Evolutionary conservation across 345 rosid species (phyloP), one percentile per base, ranked within the genome.

Genomic region (Hirschfeldia incana): DNA sequence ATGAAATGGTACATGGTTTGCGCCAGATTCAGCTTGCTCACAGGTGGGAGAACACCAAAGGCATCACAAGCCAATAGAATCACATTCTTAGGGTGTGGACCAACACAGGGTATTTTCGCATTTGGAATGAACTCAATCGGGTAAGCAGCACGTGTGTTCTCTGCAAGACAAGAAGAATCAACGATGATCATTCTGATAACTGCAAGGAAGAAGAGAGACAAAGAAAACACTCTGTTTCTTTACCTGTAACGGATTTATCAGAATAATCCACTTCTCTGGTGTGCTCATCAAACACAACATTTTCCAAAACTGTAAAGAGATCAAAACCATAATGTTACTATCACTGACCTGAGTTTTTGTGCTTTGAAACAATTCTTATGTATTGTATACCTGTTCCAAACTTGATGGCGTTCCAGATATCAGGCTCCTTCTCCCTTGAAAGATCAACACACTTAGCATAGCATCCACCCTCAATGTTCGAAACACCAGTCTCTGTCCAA

Each of bases 1-100:
- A 92, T 94, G 89, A 94, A 92, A 75, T 94, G 98, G 88, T 92
- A 92, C 98, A 94, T 94, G 74, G 98, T 89, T 78, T 92, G 98
- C 17, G 98, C 92, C 81, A 92, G 84, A 81, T 51, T 89, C 82
- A 94, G 85, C 89, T 91, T 94, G 97, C 98, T 92, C 84, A 94
- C 98, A 2, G 98, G 98, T 27, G 98, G 98, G 55, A 94, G 98
- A 73, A 92, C 98, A 57, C 98, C 98, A 78, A 94, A 90, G 27
- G 98, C 98, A 71, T 94, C 98, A 51, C 98, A 94, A 4, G 98
- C 98, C n/a, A n/a, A n/a, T 87, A 94, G 74, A 67, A 94, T 91
- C 64, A 92, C 97, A 76, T 94, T 94, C 83, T 84, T 91, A 0
- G 98, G 98, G 57, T 92, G 98, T 4, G 97, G 93, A 69, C 98